Evolutionary conservation across 192 early-diverging fungal species (phyloP).

Genomic region (Coemansia sp.): DNA sequence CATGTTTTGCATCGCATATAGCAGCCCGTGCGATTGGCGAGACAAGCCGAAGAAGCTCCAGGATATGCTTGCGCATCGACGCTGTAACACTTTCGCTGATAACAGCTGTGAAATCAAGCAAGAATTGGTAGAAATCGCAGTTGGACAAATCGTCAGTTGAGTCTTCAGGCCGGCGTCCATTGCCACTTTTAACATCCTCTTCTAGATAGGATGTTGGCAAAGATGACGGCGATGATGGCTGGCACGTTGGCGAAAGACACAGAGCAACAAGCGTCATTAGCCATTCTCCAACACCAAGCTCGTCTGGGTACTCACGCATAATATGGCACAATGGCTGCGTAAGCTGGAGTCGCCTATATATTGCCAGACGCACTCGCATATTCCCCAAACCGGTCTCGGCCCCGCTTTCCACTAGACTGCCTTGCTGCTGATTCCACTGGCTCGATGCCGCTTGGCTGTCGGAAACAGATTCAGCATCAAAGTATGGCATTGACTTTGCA

Average conservation of each 20-base stretch:
- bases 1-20: constrained; percentile 1
- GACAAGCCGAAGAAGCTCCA: constrained; percentile 27
- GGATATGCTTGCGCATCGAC: constrained; percentile 37
- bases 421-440: background rate
- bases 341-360: constrained; percentile 33
- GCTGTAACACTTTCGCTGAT: constrained; percentile 40
- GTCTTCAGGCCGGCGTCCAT: background rate
- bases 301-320: constrained; percentile 44
- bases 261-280: constrained; percentile 43
- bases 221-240: constrained; percentile 1
- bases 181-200: background rate
- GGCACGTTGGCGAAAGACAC: constrained; percentile 29
- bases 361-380: constrained; percentile 17
- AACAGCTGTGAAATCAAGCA: constrained; percentile 44
- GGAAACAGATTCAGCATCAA: background rate
- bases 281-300: constrained; percentile 46
- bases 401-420: background rate
- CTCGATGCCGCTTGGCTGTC: background rate
- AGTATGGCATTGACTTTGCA: background rate
- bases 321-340: constrained; percentile 33
- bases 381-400: background rate
- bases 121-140: constrained; percentile 15
- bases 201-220: background rate
- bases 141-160: background rate
- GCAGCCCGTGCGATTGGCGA: constrained; percentile 20